Base-by-base conservation (phyloP, 306 rosid species). In the Arachis stenosperma region DNA sequence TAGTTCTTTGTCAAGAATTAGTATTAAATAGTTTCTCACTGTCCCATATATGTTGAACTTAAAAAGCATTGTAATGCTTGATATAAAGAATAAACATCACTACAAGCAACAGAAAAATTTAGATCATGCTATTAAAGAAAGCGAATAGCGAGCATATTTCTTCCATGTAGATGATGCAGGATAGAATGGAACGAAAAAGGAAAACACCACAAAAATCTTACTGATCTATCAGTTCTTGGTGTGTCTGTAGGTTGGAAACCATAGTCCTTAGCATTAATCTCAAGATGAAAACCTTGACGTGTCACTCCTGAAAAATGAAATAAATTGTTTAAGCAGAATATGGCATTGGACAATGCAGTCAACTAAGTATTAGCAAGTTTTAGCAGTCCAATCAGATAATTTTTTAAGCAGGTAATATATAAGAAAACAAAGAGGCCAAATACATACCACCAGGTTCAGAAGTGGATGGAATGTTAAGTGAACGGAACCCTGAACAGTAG, bases 191-290 rank as follows among this genome's bases (percentile, higher is more conserved):
- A 68, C n/a, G 9, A 12, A 64, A 65, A 44, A 30, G 44, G 4
- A 27, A 54, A 66, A 40, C 53, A 41, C 50, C 13, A 57, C 7
- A 74, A 64, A 76, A 37, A 70, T 78, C 58, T 48, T 80, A 94
- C 98, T 60, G 95, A 94, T 94, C 98, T 89, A 85, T 94, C 97
- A 39, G 96, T 94, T 84, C 98, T 91, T 72, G 98, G 98, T 14
- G 96, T 94, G 76, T 89, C 89, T 12, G 94, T 90, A 77, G 97
- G 91, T 78, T 89, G 78, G 81, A 94, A 91, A 74, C 97, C 97
- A 39, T 88, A 91, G 70, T 94, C 92, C 77, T 71, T 63, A 37
- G 98, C 98, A 72, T 89, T 89, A 80, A 94, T 91, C 87, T 91
- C 96, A 6, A 91, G 84, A 67, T 75, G 86, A 79, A 91, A 91